Base-by-base conservation (phyloP, 805 yeast genomes). In the Candida broadrunensis region DNA sequence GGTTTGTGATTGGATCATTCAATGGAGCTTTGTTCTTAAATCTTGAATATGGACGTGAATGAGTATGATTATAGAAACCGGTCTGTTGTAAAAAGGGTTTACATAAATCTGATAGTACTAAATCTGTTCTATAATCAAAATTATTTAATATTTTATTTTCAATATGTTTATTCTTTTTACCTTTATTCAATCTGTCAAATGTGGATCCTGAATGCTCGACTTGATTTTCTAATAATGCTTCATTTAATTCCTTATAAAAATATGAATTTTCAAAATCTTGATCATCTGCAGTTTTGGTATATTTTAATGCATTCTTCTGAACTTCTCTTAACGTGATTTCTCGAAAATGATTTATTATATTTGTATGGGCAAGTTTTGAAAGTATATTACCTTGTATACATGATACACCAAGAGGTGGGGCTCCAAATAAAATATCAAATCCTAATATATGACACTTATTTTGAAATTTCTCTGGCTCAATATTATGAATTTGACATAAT, bases 351-450 rank as follows among this genome's bases (percentile, higher is more conserved):
- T 54, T 45, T 14, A 39, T 26, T 1, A 63, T 55, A 12, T 49
- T 46, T 3, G 47, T 33, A 11, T 61, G 68, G 5, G 65, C 42
- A 32, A 60, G 60, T 48, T 72, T 72, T 26, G 88, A 79, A 31
- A 86, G 67, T n/a, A 91, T 84, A 55, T 90, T 88, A 1, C 96
- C 98, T 56, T 93, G 98, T 38, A 90, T 73, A 0, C 90, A 66
- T 7, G 84, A 75, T 0, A 84, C 87, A 1, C 97, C 97, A 3
- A 56, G 53, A 0, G 97, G 96, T 0, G 97, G 97, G 14, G 75
- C 72, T 38, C 82, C 77, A 6, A 87, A 84, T 16, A 91, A 69
- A 25, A 93, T 71, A 62, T 93, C 75, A 41, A 65, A 53, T 21
- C 73, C 74, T 19, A 68, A 36, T 4, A 70, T 48, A 27, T 61